Evolutionary conservation across 345 rosid genomes (phyloP), one percentile per base, ranked within the genome.

Genomic region (Bruguiera parviflora): DNA sequence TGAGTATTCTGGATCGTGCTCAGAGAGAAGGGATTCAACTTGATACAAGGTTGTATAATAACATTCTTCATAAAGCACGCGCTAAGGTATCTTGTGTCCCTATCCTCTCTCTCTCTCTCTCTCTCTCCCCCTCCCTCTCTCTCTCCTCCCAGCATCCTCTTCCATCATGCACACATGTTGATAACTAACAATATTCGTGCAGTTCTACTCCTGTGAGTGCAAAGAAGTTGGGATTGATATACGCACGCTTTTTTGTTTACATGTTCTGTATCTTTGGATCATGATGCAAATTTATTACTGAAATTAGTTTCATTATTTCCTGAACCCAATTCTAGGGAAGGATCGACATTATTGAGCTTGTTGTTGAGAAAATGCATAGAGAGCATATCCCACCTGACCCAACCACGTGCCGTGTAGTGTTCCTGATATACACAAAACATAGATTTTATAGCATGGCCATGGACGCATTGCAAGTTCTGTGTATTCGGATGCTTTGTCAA

Each of bases 381-480:
- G 79, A 78, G 60, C 83, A 79, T 63, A 71, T 92, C 47, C 81
- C 61, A 76, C 99, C 97, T 28, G 93, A 92, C 70, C 79, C 92
- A 63, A 58, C 88, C 13, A 88, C 96, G 70, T 95, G 96, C 82
- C 52, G 64, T 24, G 64, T 52, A 65, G 96, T 86, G 55, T 89
- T 86, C 78, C 35, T 68, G 27, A 72, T 84, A 58, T 91, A 91
- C 22, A 78, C 80, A 19, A 73, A 71, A 22, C 46, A 67, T 16
- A 83, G 83, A 53, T 84, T 76, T 73, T 70, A 77, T 57, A 67
- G 68, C 46, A 83, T 80, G 15, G 97, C 89, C 9, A 6, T 84
- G 32, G 95, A 89, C 83, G 97, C 97, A 0, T 78, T 94, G 86
- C 86, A 85, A 63, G 88, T 91, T 77, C 68, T 91, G 61, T 81